Conservation (phyloP, 352 stramenopile species). For the Phytophthora sansomeana region DNA sequence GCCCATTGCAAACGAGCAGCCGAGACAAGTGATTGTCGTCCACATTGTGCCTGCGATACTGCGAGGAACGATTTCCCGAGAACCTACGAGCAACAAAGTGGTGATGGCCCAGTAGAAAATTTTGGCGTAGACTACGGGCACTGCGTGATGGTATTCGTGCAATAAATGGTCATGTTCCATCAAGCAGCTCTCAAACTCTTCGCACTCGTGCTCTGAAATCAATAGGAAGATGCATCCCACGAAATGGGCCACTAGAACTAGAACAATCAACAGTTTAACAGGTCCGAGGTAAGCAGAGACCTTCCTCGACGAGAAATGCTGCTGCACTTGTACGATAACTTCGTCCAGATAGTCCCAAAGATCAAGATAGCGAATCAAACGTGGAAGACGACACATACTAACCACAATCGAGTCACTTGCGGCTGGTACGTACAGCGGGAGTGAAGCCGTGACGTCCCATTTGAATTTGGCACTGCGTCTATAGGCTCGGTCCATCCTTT, state of each 20-base stretch:
- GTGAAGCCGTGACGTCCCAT: conserved; percentile 57
- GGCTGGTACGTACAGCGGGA: conserved; percentile 55
- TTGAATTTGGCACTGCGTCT: conserved; percentile 53
- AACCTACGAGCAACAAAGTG: conserved; percentile 67
- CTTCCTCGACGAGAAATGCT: conserved; percentile 67
- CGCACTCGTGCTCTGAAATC: conserved; percentile 69
- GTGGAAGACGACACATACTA: conserved; percentile 59
- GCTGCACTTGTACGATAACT: conserved; percentile 70
- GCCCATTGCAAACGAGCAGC: conserved; percentile 78
- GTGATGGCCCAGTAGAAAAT: conserved; percentile 82
- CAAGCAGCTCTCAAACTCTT: conserved; percentile 55
- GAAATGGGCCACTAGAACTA: conserved; percentile 70
- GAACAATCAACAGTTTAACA: conserved; percentile 71
- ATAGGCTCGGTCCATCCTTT: conserved; percentile 44
- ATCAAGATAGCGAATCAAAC: conserved; percentile 59
- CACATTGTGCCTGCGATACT: conserved; percentile 56
- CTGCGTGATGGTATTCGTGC: conserved; percentile 59
- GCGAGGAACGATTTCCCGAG: conserved; percentile 61
- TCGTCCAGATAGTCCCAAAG: conserved; percentile 69
- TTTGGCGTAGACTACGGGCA: conserved; percentile 59
- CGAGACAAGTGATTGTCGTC: conserved; percentile 62
- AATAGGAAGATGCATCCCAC: conserved; percentile 74
- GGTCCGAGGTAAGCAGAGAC: conserved; percentile 76
- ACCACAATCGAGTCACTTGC: conserved; percentile 37
- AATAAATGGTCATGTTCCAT: conserved; percentile 69